Percentiles rank a stretch among this genome's conserved stretches.
Conservation (phyloP, 768 basidiomycete species). For the Fomitopsis pulvina region DNA sequence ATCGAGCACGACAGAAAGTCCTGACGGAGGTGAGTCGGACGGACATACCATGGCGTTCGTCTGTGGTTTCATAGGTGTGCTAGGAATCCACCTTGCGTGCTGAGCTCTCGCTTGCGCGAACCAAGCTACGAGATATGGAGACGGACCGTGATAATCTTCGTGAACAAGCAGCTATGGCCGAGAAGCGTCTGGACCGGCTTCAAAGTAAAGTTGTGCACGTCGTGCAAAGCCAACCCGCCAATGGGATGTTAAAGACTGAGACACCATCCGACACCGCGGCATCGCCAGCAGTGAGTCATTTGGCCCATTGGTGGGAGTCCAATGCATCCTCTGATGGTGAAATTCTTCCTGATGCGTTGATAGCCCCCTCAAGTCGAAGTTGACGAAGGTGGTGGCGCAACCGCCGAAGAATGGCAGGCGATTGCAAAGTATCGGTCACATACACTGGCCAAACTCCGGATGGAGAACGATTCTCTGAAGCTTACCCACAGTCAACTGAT, state of each 20-base stretch:
- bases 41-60: neutral
- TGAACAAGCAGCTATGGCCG: conserved; percentile 19
- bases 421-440: conserved; percentile 26
- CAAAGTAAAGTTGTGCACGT: conserved; percentile 17
- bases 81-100: conserved; percentile 16
- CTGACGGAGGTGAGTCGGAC: conserved; percentile 19
- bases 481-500: neutral
- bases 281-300: conserved; percentile 70
- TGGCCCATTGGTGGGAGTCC: conserved; percentile 61
- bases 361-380: conserved; percentile 32
- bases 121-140: conserved; percentile 16
- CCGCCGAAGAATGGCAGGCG: conserved; percentile 35
- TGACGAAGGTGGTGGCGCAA: conserved; percentile 5
- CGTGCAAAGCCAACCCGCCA: conserved; percentile 9
- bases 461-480: neutral
- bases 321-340: conserved; percentile 34
- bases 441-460: neutral
- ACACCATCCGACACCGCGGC: conserved; percentile 45
- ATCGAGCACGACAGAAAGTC: conserved; percentile 12
- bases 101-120: conserved; percentile 21
- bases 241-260: conserved; percentile 32
- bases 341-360: conserved; percentile 31
- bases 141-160: conserved; percentile 17
- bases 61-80: neutral
- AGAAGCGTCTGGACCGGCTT: conserved; percentile 21